Evolutionary conservation across 352 stramenopile species (phyloP).

Genomic region (Pythium scleroteichum): DNA sequence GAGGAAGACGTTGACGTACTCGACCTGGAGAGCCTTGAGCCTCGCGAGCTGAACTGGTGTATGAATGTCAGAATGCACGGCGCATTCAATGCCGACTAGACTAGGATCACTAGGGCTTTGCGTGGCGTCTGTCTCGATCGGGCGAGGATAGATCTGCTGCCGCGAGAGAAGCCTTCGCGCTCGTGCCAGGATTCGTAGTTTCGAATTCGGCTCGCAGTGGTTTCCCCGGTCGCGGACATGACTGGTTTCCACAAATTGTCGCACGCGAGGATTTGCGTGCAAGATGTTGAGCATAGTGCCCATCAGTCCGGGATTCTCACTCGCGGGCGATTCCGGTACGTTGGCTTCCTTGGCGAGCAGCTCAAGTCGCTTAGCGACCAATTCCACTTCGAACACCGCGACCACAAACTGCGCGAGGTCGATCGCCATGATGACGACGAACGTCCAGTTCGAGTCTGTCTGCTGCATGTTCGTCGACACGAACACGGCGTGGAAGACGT

Average conservation of each 20-base stretch:
- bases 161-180: too few species aligned
- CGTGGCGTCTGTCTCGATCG: too few species aligned
- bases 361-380: too few species aligned
- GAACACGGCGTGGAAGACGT: conserved; percentile 10
- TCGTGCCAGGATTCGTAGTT: background rate
- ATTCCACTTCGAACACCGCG: background rate
- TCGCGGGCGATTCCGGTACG: too few species aligned
- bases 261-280: background rate
- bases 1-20: background rate
- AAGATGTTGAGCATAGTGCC: too few species aligned
- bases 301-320: too few species aligned
- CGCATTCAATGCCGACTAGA: too few species aligned
- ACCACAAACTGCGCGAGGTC: background rate
- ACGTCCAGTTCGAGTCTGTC: conserved; percentile 1
- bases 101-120: too few species aligned
- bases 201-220: too few species aligned
- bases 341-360: too few species aligned
- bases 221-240: background rate
- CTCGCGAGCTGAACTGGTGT: background rate
- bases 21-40: background rate
- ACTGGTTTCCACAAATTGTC: background rate
- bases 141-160: too few species aligned
- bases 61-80: background rate
- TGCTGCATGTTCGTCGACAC: conserved; percentile 7
- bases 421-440: conserved; percentile 2